phyloP scores from a whole-genome alignment of 495 filamentous ascomycete genomes.

The Platismatia glauca region DNA sequence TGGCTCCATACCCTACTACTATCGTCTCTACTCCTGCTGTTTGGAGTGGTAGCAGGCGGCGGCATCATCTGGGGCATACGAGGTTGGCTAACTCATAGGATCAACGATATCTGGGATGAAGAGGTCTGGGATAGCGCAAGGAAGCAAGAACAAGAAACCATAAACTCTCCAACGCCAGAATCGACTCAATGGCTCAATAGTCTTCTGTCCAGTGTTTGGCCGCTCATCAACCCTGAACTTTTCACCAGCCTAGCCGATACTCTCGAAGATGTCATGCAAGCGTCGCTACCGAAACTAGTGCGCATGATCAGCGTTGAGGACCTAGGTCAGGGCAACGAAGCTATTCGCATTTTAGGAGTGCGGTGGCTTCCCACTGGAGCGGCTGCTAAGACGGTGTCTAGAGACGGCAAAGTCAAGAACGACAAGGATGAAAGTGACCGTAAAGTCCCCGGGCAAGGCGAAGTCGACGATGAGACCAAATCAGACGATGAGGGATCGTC shows the following conservation, averaged over 20 bases:
- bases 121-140: constrained; percentile 53
- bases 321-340: constrained; percentile 59
- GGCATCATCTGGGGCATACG: constrained; percentile 37
- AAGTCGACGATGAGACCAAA: constrained; percentile 21
- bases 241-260: constrained; percentile 55
- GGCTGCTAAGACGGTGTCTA: constrained; percentile 46
- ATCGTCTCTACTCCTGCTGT: constrained; percentile 21
- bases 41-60: constrained; percentile 28
- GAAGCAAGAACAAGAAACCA: constrained; percentile 34
- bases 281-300: constrained; percentile 51
- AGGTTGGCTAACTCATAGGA: constrained; percentile 45
- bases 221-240: constrained; percentile 60
- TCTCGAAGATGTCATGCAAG: constrained; percentile 67
- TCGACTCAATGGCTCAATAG: constrained; percentile 60
- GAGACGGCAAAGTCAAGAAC: constrained; percentile 43
- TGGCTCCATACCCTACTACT: constrained; percentile 22
- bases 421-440: constrained; percentile 39
- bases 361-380: constrained; percentile 59
- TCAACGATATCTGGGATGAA: constrained; percentile 49
- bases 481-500: constrained; percentile 19
- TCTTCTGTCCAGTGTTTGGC: constrained; percentile 54
- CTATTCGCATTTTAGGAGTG: constrained; percentile 54
- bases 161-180: constrained; percentile 43
- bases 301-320: constrained; percentile 63
- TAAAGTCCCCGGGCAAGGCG: constrained; percentile 37